Percentiles rank a stretch among this genome's conserved stretches.
phyloP scores from a whole-genome alignment of 345 rosid species.

The Melastoma malabathricum region DNA sequence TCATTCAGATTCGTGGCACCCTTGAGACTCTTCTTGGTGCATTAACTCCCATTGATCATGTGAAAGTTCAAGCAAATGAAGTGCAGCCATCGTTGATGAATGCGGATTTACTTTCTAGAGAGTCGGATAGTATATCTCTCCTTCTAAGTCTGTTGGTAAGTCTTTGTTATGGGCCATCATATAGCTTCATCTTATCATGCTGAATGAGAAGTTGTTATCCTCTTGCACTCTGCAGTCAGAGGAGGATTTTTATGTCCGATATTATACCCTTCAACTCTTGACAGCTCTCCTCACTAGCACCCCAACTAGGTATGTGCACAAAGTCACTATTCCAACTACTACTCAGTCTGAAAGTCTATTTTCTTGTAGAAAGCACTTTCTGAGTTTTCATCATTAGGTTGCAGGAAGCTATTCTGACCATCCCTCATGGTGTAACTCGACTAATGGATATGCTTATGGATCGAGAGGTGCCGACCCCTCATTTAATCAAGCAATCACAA shows the following conservation, averaged over 20 bases:
- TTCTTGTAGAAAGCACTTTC: constrained; percentile 16
- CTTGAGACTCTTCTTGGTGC: constrained; percentile 91
- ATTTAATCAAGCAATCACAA: no score
- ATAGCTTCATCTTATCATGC: constrained; percentile 2
- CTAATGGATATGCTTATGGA: constrained; percentile 99
- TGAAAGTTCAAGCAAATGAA: constrained; percentile 59
- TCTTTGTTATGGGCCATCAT: constrained; percentile 2
- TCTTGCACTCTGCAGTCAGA: constrained; percentile 42
- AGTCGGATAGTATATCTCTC: constrained; percentile 85
- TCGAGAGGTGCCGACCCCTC: constrained; percentile 56
- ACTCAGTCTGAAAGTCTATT: constrained; percentile 2
- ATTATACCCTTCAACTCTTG: constrained; percentile 87
- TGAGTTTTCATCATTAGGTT: constrained; percentile 61
- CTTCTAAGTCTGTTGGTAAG: constrained; percentile 89
- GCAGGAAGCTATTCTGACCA: constrained; percentile 95
- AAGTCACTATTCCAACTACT: background rate
- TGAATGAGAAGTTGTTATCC: background rate
- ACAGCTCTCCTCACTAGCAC: constrained; percentile 92
- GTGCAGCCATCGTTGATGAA: constrained; percentile 89
- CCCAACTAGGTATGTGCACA: constrained; percentile 56
- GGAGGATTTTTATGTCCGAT: constrained; percentile 92
- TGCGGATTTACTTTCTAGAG: constrained; percentile 86
- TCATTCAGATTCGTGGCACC: constrained; percentile 72
- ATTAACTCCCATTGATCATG: constrained; percentile 74
- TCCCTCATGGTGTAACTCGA: constrained; percentile 94